Evolutionary conservation across 1,139 yeast genomes (phyloP).

Genomic region (Starmera stellimalicola): DNA sequence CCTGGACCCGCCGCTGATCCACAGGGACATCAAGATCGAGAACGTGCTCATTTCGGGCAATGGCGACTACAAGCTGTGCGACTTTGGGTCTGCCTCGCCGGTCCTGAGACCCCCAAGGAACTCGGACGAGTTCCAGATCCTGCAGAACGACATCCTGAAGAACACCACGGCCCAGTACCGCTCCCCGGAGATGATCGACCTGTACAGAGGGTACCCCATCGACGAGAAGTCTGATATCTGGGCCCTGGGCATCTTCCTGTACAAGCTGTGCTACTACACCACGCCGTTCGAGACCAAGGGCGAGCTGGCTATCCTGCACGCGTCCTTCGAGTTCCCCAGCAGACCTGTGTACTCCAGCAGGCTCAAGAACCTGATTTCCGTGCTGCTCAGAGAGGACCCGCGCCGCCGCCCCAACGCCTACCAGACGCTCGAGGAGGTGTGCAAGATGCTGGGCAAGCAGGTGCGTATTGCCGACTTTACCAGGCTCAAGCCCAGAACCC

Average conservation of each 20-base stretch:
- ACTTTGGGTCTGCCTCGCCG: conserved; percentile 86
- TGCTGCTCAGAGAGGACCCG: conserved; percentile 62
- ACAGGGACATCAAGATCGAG: conserved; percentile 92
- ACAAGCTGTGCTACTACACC: conserved; percentile 85
- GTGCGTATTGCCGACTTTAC: conserved; percentile 34
- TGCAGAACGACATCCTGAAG: conserved; percentile 77
- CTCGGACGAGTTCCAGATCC: conserved; percentile 52
- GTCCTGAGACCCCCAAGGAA: conserved; percentile 56
- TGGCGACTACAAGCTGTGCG: conserved; percentile 76
- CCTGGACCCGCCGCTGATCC: conserved; percentile 70
- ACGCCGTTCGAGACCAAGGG: conserved; percentile 90
- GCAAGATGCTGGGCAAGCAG: conserved; percentile 45
- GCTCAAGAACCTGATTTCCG: conserved; percentile 48
- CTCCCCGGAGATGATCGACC: conserved; percentile 93
- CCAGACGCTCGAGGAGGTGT: conserved; percentile 59
- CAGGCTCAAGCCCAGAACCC: conserved; percentile 6
- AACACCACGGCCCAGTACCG: conserved; percentile 98
- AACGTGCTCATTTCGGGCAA: conserved; percentile 74
- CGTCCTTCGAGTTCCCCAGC: conserved; percentile 49
- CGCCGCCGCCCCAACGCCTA: conserved; percentile 62
- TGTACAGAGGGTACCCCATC: conserved; percentile 74
- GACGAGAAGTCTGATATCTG: conserved; percentile 94
- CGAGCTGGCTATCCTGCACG: conserved; percentile 55
- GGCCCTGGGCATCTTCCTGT: conserved; percentile 90
- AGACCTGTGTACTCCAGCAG: conserved; percentile 37